phyloP scores from a whole-genome alignment of 805 yeast genomes.

The Sungouiozyma intestinalis region DNA sequence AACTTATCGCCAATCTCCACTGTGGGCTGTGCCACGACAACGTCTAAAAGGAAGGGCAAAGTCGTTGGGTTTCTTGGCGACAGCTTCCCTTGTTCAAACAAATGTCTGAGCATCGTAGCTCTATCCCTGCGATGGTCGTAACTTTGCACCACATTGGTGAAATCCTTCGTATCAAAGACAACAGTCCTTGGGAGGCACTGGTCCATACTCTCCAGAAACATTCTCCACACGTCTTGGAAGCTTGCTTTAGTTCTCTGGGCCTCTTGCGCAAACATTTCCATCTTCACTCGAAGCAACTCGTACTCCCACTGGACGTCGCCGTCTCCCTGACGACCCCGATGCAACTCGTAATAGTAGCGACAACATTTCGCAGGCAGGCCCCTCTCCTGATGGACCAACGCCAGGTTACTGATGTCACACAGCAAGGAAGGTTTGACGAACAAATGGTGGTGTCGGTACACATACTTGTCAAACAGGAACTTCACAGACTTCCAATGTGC shows the following conservation, averaged over 20 bases:
- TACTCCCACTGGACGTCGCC: conserved; percentile 9
- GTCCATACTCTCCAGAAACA: conserved; percentile 23
- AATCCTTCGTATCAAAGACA: conserved; percentile 16
- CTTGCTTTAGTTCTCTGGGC: conserved; percentile 7
- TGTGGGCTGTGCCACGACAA: conserved; percentile 15
- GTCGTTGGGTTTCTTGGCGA: conserved; percentile 14
- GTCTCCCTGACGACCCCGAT: conserved; percentile 3
- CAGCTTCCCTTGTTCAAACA: conserved; percentile 14
- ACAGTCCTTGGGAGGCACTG: conserved; percentile 7
- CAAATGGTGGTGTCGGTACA: conserved; percentile 12
- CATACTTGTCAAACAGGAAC: conserved; percentile 23
- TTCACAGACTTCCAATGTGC: conserved; percentile 20
- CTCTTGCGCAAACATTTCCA: conserved; percentile 23
- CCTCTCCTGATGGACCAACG: conserved; percentile 15
- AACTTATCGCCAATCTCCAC: background rate
- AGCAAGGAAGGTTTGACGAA: conserved; percentile 15
- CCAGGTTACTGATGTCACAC: conserved; percentile 19
- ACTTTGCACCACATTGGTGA: conserved; percentile 16
- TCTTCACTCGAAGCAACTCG: conserved; percentile 18
- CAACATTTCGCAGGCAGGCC: conserved; percentile 18
- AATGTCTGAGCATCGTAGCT: conserved; percentile 7
- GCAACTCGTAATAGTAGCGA: conserved; percentile 11
- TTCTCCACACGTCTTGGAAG: conserved; percentile 26
- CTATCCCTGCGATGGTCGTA: conserved; percentile 5
- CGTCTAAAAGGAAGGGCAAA: conserved; percentile 17